Evolutionary conservation across 306 rosid species (phyloP).

Genomic region (Cajanus cajan): DNA sequence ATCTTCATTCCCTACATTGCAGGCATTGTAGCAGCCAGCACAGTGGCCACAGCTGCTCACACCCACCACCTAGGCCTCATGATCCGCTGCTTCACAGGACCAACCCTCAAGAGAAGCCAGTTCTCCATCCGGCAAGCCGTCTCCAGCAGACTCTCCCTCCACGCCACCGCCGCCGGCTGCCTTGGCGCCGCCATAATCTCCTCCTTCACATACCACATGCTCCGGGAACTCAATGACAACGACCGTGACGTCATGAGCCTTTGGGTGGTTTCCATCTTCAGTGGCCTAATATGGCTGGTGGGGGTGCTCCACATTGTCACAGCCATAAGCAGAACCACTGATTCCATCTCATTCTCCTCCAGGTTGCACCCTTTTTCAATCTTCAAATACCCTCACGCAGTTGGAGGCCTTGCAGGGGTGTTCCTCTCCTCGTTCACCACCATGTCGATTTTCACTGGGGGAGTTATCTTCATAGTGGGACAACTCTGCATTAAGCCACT

Average conservation of each 20-base stretch:
- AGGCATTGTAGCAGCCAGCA: slow-evolving; percentile 50
- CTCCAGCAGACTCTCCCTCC: slow-evolving; percentile 58
- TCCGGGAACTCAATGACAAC: slow-evolving; percentile 31
- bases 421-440: slow-evolving; percentile 69
- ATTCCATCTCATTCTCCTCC: slow-evolving; percentile 30
- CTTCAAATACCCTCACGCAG: slow-evolving; percentile 64
- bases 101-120: slow-evolving; percentile 32
- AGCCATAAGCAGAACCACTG: slow-evolving; percentile 38
- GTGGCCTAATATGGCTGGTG: slow-evolving; percentile 74
- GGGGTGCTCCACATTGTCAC: slow-evolving; percentile 59
- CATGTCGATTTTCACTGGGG: slow-evolving; percentile 71
- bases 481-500: slow-evolving; percentile 60
- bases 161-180: slow-evolving; percentile 49
- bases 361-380: slow-evolving; percentile 42
- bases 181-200: slow-evolving; percentile 62
- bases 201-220: slow-evolving; percentile 78
- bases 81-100: slow-evolving; percentile 55
- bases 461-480: slow-evolving; percentile 64
- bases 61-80: slow-evolving; percentile 77
- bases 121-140: slow-evolving; percentile 46
- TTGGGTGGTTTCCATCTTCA: slow-evolving; percentile 86
- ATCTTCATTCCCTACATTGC: slow-evolving; percentile 70
- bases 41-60: slow-evolving; percentile 70
- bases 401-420: slow-evolving; percentile 54
- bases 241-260: slow-evolving; percentile 50